A percentile compares a stretch with the other conserved stretches of the same genome.
These are phyloP conservation scores for Corniculantispora saksenae DNA, from an alignment of 2,329 filamentous ascomycete species.

Conservation along the genomic window DNA sequence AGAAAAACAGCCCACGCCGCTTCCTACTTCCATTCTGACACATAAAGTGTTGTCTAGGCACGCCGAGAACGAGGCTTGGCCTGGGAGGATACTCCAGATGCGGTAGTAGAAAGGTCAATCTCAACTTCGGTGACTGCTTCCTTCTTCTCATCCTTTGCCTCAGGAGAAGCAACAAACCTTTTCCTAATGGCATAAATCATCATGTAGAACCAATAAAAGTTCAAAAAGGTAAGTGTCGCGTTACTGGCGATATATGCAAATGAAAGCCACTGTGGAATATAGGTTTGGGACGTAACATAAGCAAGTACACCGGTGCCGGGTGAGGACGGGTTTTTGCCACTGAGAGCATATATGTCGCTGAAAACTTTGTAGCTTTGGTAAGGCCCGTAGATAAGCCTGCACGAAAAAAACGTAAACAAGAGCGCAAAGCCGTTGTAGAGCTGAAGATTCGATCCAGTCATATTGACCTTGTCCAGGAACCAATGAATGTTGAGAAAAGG, in stretches of 20 bases:
- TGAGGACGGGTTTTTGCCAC: slow-evolving; percentile 38
- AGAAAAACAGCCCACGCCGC: background rate
- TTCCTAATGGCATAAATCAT: slow-evolving; percentile 81
- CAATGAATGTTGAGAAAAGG: slow-evolving; percentile 88
- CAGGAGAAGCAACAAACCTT: slow-evolving; percentile 59
- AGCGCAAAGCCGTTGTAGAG: slow-evolving; percentile 76
- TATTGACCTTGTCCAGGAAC: slow-evolving; percentile 85
- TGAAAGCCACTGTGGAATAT: slow-evolving; percentile 70
- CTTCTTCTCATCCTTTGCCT: slow-evolving; percentile 31
- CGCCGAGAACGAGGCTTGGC: slow-evolving; percentile 12
- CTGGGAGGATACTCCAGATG: slow-evolving; percentile 28
- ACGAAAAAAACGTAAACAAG: slow-evolving; percentile 72
- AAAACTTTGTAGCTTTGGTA: slow-evolving; percentile 71
- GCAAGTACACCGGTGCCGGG: slow-evolving; percentile 34
- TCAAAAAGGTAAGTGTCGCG: slow-evolving; percentile 70
- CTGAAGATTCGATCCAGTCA: slow-evolving; percentile 74
- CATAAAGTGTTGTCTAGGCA: background rate
- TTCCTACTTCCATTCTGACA: background rate
- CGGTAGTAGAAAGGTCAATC: slow-evolving; percentile 32
- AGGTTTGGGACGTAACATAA: slow-evolving; percentile 50
- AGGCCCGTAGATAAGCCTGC: slow-evolving; percentile 76
- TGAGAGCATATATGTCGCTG: slow-evolving; percentile 64
- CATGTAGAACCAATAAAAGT: slow-evolving; percentile 84
- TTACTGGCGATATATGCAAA: slow-evolving; percentile 69
- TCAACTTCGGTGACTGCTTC: slow-evolving; percentile 31